Evolutionary conservation across 31 red algal genomes (phyloP), one percentile per base, ranked within the genome.

Genomic region (Asparagopsis taxiformis): DNA sequence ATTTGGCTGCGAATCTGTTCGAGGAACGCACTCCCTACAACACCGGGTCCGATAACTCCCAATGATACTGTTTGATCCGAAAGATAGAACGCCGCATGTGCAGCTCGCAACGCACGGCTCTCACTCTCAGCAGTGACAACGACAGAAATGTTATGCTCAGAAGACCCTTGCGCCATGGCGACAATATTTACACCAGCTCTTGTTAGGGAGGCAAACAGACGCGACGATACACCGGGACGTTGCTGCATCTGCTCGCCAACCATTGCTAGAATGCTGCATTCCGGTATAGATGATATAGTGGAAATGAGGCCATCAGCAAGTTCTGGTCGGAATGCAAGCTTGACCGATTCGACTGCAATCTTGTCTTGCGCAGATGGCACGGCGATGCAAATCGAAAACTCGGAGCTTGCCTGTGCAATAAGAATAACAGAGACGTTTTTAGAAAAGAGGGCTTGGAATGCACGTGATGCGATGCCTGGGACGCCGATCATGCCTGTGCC

Each of bases 401-500:
- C 96, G 0, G 96, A 94, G 56, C 67, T 77, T 23, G 96, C 96
- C 62, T 99, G 96, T 43, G 89, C 86, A 23, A 99, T 99, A 34
- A 99, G 68, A 55, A 99, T 93, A 6, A 92, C 88, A 7, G 82
- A 90, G 2, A 99, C 68, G 37, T 67, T 74, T 21, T 79, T 68
- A 0, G 68, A 52, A 59, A 68, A 94, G 35, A 99, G 82, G 1
- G 96, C 87, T 21, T 70, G 38, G 76, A 99, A 99, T 9, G 82
- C 65, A 7, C 91, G 65, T 20, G 78, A 80, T 17, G 96, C 85
- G 50, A 99, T 99, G 46, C 95, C 95, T 20, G 95, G 95, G 8
- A 94, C 90, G 8, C 95, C 95, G 55, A 98, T 98, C 95, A 98
- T 98, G 23, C 96, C 96, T 19, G 91, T 85, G 29, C 96, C 96